Evolutionary conservation across 768 basidiomycete species (phyloP).

Genomic region (Boletus patriciae): DNA sequence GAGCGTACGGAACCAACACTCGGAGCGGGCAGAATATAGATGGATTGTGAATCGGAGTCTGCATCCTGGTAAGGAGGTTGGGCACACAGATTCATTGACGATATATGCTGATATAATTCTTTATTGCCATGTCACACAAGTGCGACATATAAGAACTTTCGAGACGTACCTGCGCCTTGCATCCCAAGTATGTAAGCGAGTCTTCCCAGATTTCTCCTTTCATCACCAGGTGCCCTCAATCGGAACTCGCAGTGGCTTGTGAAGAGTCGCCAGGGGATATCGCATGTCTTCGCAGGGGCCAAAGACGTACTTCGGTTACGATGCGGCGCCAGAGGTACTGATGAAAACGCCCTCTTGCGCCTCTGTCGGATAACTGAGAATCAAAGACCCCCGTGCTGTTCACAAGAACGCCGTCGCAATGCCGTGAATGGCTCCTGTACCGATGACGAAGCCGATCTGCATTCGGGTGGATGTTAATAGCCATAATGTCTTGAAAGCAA

Average conservation of each 20-base stretch:
- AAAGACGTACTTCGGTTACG: too few species aligned
- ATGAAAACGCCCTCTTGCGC: too few species aligned
- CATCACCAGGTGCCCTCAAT: too few species aligned
- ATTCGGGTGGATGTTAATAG: constrained; percentile 63
- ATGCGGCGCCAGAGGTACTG: too few species aligned
- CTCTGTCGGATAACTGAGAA: too few species aligned
- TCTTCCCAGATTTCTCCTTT: neutral
- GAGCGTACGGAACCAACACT: neutral
- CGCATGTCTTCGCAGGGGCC: too few species aligned
- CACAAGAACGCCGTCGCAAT: constrained; percentile 68
- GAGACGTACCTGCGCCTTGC: neutral
- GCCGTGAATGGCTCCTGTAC: constrained; percentile 69
- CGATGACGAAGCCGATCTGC: constrained; percentile 60
- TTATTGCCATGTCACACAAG: neutral
- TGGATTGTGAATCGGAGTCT: neutral
- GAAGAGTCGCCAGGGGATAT: too few species aligned
- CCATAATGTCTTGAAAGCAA: constrained; percentile 37
- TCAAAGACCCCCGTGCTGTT: constrained; percentile 68
- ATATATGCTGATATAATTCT: neutral
- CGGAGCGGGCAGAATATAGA: neutral
- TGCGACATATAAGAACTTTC: neutral
- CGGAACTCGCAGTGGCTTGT: too few species aligned
- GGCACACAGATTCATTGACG: neutral
- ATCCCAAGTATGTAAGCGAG: neutral
- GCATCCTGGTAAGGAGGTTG: neutral